A percentile compares a stretch with the other conserved stretches of the same genome.
phyloP scores from a whole-genome alignment of 345 rosid genomes.

The Isatis tinctoria region DNA sequence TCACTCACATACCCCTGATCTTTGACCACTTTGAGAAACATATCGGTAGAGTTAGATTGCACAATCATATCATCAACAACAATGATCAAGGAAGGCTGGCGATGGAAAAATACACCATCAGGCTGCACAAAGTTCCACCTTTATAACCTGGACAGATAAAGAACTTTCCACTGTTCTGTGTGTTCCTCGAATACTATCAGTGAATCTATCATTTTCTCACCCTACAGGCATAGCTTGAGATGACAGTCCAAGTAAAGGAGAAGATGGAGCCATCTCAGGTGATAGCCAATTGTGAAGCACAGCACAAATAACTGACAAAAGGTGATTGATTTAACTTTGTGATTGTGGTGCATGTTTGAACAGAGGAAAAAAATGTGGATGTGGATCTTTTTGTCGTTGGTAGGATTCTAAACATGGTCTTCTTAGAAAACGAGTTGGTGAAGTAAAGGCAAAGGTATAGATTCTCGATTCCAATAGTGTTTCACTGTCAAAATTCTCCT shows the following conservation, averaged over 20 bases:
- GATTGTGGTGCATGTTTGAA: background rate
- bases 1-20: too few relatives aligned
- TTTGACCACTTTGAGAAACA: too few relatives aligned
- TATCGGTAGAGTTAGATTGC: too few relatives aligned
- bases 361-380: too few relatives aligned
- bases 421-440: constrained; percentile 29
- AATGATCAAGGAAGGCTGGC: too few relatives aligned
- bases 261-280: constrained; percentile 27
- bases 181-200: constrained; percentile 21
- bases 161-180: too few relatives aligned
- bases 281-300: constrained; percentile 27
- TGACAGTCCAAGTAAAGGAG: constrained; percentile 8
- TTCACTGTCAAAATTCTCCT: too few relatives aligned
- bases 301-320: constrained; percentile 32
- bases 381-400: background rate
- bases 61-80: too few relatives aligned
- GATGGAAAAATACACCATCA: too few relatives aligned
- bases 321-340: constrained; percentile 3
- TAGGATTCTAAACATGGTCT: constrained; percentile 36
- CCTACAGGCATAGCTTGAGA: constrained; percentile 29
- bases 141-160: too few relatives aligned
- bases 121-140: too few relatives aligned
- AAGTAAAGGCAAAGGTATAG: constrained; percentile 26
- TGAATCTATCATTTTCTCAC: background rate
- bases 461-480: background rate